These are phyloP conservation scores for Angomonas deanei DNA, from an alignment of 208 protist species.

Conservation along the genomic window DNA sequence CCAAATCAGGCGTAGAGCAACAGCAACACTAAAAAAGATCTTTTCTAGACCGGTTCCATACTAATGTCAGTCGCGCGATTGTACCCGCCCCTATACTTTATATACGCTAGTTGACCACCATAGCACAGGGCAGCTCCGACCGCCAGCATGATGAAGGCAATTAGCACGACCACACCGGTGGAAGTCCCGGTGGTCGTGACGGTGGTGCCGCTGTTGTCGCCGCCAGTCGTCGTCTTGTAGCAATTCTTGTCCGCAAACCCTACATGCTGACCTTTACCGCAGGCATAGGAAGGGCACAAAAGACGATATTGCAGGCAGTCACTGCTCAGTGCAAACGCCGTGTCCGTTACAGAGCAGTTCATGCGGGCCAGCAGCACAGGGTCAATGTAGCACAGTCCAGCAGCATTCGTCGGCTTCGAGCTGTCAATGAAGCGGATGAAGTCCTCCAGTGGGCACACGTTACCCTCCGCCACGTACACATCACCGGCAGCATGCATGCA, in stretches of 20 bases:
- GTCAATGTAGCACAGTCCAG: slow-evolving; percentile 58
- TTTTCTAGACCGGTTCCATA: no score
- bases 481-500: slow-evolving; percentile 20
- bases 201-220: not conserved
- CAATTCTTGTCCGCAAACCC: slow-evolving; percentile 25
- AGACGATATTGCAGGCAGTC: slow-evolving; percentile 38
- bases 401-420: slow-evolving; percentile 30
- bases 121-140: not conserved
- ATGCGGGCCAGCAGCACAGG: slow-evolving; percentile 24
- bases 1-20: no score
- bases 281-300: slow-evolving; percentile 35
- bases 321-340: slow-evolving; percentile 8
- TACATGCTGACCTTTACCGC: slow-evolving; percentile 32
- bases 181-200: not conserved
- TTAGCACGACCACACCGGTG: not conserved
- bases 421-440: slow-evolving; percentile 48
- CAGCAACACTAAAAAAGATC: no score
- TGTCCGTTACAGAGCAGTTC: slow-evolving; percentile 21
- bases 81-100: no score
- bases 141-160: not conserved
- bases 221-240: slow-evolving; percentile 10
- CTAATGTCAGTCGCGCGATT: no score
- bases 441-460: slow-evolving; percentile 30
- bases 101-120: not conserved
- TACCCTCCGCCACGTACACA: slow-evolving; percentile 16